phyloP scores from a whole-genome alignment of 441 rosid species.

The Arabidopsis lyrata region DNA sequence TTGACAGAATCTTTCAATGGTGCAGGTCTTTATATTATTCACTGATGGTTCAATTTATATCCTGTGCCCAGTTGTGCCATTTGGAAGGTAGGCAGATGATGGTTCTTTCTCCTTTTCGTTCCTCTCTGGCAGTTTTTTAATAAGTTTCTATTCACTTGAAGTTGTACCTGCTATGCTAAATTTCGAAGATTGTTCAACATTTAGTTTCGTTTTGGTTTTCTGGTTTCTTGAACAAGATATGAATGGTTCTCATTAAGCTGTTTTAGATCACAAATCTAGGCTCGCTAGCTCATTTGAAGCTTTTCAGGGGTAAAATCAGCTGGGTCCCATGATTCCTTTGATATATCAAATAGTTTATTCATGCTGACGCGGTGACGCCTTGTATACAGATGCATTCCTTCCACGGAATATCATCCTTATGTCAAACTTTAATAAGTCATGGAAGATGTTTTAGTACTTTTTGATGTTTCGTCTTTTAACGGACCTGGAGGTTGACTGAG shows the following conservation, averaged over 20 bases:
- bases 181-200: neutral
- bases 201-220: neutral
- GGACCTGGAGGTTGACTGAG: slow-evolving; percentile 36
- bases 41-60: slow-evolving; percentile 86
- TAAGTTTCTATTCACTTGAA: slow-evolving; percentile 12
- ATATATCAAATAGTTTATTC: neutral
- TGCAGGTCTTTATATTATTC: slow-evolving; percentile 88
- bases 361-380: neutral
- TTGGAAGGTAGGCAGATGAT: slow-evolving; percentile 73
- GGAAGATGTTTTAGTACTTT: slow-evolving; percentile 32
- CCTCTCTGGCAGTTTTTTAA: neutral
- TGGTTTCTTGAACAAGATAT: slow-evolving; percentile 11
- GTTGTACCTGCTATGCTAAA: slow-evolving; percentile 19
- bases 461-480: slow-evolving; percentile 28
- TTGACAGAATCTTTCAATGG: slow-evolving; percentile 27
- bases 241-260: slow-evolving; percentile 1
- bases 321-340: slow-evolving; percentile 1
- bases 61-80: slow-evolving; percentile 91
- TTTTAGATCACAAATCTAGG: slow-evolving; percentile 9
- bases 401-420: neutral
- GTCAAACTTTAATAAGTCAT: slow-evolving; percentile 3
- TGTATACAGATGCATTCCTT: slow-evolving; percentile 12
- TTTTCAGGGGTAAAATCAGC: neutral
- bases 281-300: slow-evolving; percentile 7
- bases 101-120: slow-evolving; percentile 11